Conservation (phyloP, 2,329 filamentous ascomycete species). For the Penicillium sp. region DNA sequence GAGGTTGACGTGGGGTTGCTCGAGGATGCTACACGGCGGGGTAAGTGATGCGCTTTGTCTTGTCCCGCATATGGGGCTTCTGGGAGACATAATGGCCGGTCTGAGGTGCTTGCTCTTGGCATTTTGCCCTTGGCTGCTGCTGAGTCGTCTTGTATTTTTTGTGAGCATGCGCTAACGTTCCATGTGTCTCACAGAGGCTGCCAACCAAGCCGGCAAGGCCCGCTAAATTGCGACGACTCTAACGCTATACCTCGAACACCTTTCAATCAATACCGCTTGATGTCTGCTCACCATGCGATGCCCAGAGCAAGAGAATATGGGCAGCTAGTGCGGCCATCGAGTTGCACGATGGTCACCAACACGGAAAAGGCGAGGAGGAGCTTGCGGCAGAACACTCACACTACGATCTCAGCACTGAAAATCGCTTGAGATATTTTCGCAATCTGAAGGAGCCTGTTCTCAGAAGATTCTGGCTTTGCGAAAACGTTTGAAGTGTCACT, state of each 20-base stretch:
- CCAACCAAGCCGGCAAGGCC: conserved; percentile 50
- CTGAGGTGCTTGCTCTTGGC: not conserved
- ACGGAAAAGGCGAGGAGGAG: not conserved
- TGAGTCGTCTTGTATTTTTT: not conserved
- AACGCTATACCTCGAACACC: conserved; percentile 14
- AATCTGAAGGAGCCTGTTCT: not conserved
- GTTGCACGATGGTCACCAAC: not conserved
- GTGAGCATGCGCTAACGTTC: conserved; percentile 8
- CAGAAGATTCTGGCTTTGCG: not conserved
- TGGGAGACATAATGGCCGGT: not conserved
- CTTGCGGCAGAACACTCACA: not conserved
- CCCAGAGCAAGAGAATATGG: conserved; percentile 4
- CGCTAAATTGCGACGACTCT: conserved; percentile 36
- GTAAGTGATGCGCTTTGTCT: conserved; percentile 44
- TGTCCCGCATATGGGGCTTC: not conserved
- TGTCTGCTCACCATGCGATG: conserved; percentile 13
- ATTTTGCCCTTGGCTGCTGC: not conserved
- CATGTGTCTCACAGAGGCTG: conserved; percentile 40
- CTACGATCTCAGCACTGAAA: not conserved
- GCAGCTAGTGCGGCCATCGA: not conserved
- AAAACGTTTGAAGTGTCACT: not conserved
- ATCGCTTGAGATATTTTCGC: not conserved
- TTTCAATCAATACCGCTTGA: conserved; percentile 17
- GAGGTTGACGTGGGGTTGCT: conserved; percentile 82
- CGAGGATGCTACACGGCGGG: conserved; percentile 87